Conservation (phyloP, 2,329 filamentous ascomycete species). For the Atkinsonella hypoxylon region DNA sequence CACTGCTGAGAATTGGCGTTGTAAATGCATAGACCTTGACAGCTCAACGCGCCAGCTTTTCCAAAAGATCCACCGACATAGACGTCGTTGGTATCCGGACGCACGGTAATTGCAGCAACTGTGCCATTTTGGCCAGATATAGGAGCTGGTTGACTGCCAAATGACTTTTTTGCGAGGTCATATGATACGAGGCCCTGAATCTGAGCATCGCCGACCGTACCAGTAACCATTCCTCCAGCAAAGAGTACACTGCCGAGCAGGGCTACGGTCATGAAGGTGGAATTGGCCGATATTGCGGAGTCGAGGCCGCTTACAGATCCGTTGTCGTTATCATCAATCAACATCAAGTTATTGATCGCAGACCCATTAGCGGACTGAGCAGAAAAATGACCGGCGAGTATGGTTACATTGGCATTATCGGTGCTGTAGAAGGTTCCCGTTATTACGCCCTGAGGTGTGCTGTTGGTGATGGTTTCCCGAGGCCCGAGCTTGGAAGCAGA, state of each 20-base stretch:
- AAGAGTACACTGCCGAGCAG: conserved; percentile 58
- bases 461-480: conserved; percentile 30
- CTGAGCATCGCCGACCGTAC: conserved; percentile 47
- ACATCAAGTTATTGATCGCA: conserved; percentile 63
- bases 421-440: conserved; percentile 67
- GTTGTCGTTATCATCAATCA: conserved; percentile 66
- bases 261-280: conserved; percentile 62
- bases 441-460: conserved; percentile 53
- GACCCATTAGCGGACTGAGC: conserved; percentile 57
- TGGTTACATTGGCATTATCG: conserved; percentile 64
- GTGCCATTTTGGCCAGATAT: conserved; percentile 57
- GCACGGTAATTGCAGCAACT: conserved; percentile 65
- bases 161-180: conserved; percentile 54
- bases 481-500: conserved; percentile 27
- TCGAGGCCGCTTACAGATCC: conserved; percentile 58
- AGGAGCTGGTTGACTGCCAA: conserved; percentile 61
- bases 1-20: conserved; percentile 60
- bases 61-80: conserved; percentile 80
- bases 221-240: conserved; percentile 70
- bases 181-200: conserved; percentile 72
- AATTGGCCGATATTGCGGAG: conserved; percentile 53
- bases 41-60: conserved; percentile 72
- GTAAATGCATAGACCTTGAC: conserved; percentile 72
- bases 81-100: conserved; percentile 58
- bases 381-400: conserved; percentile 79